Evolutionary conservation across 495 filamentous ascomycete species (phyloP).

Genomic region (Durotheca rogersii): DNA sequence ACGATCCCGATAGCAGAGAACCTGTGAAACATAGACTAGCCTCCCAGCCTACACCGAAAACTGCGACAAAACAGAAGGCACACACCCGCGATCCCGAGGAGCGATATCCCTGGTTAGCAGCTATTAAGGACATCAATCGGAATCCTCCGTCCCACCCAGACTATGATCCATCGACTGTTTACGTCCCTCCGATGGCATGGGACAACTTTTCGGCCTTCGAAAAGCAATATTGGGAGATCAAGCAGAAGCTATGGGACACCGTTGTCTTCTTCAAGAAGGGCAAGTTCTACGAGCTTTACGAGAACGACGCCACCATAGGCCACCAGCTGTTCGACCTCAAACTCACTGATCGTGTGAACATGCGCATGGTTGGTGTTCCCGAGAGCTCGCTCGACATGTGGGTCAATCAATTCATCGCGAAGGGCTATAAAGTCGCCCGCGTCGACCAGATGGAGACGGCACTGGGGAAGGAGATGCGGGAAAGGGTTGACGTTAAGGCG

Average conservation of each 20-base stretch:
- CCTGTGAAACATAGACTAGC: slow-evolving; percentile 54
- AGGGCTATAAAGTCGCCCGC: slow-evolving; percentile 92
- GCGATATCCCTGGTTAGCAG: slow-evolving; percentile 86
- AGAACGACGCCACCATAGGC: slow-evolving; percentile 96
- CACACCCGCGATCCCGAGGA: slow-evolving; percentile 76
- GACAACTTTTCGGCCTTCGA: slow-evolving; percentile 86
- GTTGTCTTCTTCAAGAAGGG: slow-evolving; percentile 99
- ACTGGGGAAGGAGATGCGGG: slow-evolving; percentile 96
- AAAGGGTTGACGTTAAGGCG: slow-evolving; percentile 63
- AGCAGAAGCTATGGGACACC: slow-evolving; percentile 95
- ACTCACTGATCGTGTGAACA: slow-evolving; percentile 96
- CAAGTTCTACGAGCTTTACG: slow-evolving; percentile 98
- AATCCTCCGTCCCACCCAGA: slow-evolving; percentile 80
- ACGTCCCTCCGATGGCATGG: slow-evolving; percentile 78
- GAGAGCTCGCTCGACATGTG: slow-evolving; percentile 88
- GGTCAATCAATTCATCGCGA: slow-evolving; percentile 92
- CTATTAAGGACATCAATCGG: slow-evolving; percentile 76
- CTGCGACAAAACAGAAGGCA: slow-evolving; percentile 69
- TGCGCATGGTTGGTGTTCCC: slow-evolving; percentile 96
- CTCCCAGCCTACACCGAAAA: slow-evolving; percentile 41
- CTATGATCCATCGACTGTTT: slow-evolving; percentile 88
- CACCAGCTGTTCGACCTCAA: slow-evolving; percentile 98
- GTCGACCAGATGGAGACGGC: slow-evolving; percentile 97
- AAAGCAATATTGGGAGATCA: slow-evolving; percentile 99
- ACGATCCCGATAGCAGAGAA: slow-evolving; percentile 72